Evolutionary conservation across 805 yeast genomes (phyloP).

Genomic region (Barnettozyma californica): DNA sequence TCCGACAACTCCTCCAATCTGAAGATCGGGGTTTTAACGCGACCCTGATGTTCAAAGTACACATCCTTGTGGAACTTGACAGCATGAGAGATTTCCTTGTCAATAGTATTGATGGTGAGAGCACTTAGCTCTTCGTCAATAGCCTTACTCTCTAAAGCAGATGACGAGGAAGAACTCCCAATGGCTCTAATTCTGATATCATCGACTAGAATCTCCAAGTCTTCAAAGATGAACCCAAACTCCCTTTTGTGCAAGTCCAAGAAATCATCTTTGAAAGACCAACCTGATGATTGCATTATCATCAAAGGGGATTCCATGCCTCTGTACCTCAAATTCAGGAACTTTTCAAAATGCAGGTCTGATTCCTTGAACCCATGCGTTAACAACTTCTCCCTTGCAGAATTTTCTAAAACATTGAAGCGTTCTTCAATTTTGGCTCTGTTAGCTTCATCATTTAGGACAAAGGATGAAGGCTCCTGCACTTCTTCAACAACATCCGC

Average conservation of each 20-base stretch:
- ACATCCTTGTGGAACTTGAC: conserved; percentile 39
- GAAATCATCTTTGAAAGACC: conserved; percentile 41
- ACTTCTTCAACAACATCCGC: conserved; percentile 80
- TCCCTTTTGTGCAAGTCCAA: conserved; percentile 56
- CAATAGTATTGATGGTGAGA: conserved; percentile 25
- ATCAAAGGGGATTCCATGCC: conserved; percentile 89
- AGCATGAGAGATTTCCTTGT: conserved; percentile 14
- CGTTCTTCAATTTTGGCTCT: conserved; percentile 35
- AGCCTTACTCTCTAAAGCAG: conserved; percentile 32
- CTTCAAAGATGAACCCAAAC: conserved; percentile 62
- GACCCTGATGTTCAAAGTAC: conserved; percentile 47
- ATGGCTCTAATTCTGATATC: conserved; percentile 72
- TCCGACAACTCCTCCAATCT: conserved; percentile 44
- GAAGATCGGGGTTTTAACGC: conserved; percentile 49
- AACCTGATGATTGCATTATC: conserved; percentile 36
- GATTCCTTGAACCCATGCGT: conserved; percentile 49
- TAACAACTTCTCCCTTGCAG: conserved; percentile 36
- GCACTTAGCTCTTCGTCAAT: conserved; percentile 49
- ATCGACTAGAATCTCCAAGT: conserved; percentile 57
- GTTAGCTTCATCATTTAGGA: conserved; percentile 30
- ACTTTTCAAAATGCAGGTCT: conserved; percentile 52
- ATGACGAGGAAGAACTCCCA: conserved; percentile 42
- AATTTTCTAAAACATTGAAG: conserved; percentile 38
- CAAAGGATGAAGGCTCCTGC: conserved; percentile 64
- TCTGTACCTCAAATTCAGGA: conserved; percentile 70